These are phyloP conservation scores for Rhodosporidiobolus odoratus DNA, from an alignment of 768 basidiomycete genomes.

Conservation along the genomic window DNA sequence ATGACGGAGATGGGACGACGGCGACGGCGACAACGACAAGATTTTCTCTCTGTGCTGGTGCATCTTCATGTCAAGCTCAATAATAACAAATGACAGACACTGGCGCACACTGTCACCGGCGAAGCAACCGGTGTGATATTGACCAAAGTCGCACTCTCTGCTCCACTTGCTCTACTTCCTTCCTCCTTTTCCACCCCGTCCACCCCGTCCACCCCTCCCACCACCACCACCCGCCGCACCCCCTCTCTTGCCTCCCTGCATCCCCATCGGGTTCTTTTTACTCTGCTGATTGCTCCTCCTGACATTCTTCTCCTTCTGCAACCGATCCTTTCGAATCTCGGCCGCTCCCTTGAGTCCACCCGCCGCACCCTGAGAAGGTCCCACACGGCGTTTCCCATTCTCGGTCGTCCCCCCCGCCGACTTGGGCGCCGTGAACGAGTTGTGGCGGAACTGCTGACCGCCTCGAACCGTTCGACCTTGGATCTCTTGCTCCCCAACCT, in stretches of 20 bases:
- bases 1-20: too few relatives aligned
- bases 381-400: slow-evolving; percentile 63
- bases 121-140: not conserved
- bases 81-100: too few relatives aligned
- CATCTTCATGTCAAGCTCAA: too few relatives aligned
- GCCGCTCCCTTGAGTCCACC: slow-evolving; percentile 81
- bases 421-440: slow-evolving; percentile 60
- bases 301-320: slow-evolving; percentile 57
- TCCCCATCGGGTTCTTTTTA: slow-evolving; percentile 27
- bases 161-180: not conserved
- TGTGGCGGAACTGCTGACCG: slow-evolving; percentile 63
- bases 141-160: not conserved
- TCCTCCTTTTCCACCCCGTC: not conserved
- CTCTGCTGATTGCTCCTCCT: slow-evolving; percentile 22
- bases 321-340: slow-evolving; percentile 75
- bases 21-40: too few relatives aligned
- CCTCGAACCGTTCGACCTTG: slow-evolving; percentile 20
- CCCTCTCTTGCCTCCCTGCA: not conserved
- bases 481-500: slow-evolving; percentile 74
- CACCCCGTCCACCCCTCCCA: not conserved
- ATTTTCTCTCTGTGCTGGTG: too few relatives aligned
- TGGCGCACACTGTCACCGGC: too few relatives aligned
- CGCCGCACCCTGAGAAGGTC: slow-evolving; percentile 58
- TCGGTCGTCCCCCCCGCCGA: slow-evolving; percentile 57
- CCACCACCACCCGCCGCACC: not conserved